phyloP scores from a whole-genome alignment of 2,329 filamentous ascomycete species.

The Neofusicoccum sp. region DNA sequence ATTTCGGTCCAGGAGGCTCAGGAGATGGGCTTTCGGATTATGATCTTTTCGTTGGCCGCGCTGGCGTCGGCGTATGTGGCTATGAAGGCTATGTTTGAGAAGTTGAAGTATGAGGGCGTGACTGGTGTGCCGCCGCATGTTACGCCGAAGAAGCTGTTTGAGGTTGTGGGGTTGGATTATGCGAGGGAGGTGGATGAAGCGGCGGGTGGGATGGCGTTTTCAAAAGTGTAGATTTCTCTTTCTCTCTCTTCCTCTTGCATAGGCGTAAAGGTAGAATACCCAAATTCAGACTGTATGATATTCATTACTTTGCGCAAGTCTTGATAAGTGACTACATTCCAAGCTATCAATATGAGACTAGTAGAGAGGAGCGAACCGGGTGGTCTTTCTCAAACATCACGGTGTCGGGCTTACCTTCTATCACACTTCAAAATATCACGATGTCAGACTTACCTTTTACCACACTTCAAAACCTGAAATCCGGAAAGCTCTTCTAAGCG shows the following conservation, averaged over 20 bases:
- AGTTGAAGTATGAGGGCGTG: conserved; percentile 41
- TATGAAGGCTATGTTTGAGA: conserved; percentile 38
- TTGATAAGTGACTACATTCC: no score
- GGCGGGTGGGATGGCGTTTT: neutral
- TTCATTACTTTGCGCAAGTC: no score
- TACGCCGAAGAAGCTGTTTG: conserved; percentile 26
- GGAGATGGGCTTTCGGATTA: conserved; percentile 57
- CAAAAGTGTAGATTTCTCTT: neutral
- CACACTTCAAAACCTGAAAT: no score
- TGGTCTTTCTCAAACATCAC: no score
- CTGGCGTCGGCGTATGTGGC: conserved; percentile 50
- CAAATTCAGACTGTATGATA: neutral
- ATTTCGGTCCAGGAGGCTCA: conserved; percentile 53
- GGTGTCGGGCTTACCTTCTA: no score
- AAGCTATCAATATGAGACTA: neutral
- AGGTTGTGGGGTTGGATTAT: conserved; percentile 41
- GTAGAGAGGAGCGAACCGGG: no score
- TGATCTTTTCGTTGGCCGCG: conserved; percentile 56
- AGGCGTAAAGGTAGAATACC: no score
- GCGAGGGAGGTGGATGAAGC: neutral
- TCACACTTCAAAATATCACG: no score
- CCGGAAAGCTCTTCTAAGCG: no score
- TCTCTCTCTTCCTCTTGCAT: no score
- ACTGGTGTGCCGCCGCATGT: conserved; percentile 44
- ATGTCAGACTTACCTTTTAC: no score